phyloP scores from a whole-genome alignment of 345 rosid species.

The Brassica cretica region DNA sequence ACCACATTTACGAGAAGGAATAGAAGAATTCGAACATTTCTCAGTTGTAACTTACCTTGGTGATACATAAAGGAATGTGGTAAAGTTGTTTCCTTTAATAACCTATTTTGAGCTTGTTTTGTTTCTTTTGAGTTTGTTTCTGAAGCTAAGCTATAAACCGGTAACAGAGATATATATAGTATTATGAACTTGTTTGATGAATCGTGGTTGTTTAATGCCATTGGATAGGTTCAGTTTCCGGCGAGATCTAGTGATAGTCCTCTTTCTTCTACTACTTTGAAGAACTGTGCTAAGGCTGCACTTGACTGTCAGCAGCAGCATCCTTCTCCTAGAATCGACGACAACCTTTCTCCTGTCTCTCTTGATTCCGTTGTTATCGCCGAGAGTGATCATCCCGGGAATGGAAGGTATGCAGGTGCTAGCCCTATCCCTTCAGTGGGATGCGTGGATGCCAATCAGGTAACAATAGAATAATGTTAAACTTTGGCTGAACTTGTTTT shows the following conservation, averaged over 20 bases:
- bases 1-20: background rate
- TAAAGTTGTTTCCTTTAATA: background rate
- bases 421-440: conserved; percentile 75
- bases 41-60: background rate
- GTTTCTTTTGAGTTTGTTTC: background rate
- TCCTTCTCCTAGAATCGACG: conserved; percentile 63
- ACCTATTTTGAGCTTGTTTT: background rate
- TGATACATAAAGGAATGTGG: background rate
- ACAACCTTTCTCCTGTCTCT: conserved; percentile 78
- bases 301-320: conserved; percentile 62
- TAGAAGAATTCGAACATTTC: background rate
- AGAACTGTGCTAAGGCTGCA: conserved; percentile 49
- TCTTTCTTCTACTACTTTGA: conserved; percentile 54
- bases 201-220: background rate
- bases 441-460: conserved; percentile 94
- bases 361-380: conserved; percentile 85
- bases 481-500: background rate
- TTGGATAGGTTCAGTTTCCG: conserved; percentile 51
- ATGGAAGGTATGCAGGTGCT: conserved; percentile 52
- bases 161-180: background rate
- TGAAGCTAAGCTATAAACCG: background rate
- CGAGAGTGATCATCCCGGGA: conserved; percentile 61
- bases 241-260: conserved; percentile 68
- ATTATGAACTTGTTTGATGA: background rate
- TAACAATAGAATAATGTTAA: conserved; percentile 12